phyloP scores from a whole-genome alignment of 495 filamentous ascomycete species.

The Hypomontagnella monticulosa region DNA sequence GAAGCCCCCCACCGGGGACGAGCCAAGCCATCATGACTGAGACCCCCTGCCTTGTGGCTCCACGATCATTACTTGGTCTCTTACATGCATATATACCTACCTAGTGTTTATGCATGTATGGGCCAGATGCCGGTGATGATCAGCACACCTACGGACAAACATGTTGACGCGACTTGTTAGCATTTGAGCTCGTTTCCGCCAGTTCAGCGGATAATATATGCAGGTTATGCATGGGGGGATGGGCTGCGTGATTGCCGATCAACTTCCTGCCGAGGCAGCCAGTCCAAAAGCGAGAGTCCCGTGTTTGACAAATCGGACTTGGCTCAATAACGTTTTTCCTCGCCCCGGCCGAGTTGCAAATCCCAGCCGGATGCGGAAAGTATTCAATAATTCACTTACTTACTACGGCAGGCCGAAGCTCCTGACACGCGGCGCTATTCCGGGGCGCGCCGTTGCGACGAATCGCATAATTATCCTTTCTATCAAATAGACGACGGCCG shows the following conservation, averaged over 20 bases:
- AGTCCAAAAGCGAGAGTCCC: background rate
- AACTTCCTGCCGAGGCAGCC: conserved; percentile 5
- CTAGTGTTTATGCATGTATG: too few species aligned
- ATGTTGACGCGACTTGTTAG: conserved; percentile 6
- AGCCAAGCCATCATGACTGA: too few species aligned
- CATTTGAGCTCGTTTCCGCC: background rate
- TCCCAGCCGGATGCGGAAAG: conserved; percentile 31
- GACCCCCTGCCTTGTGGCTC: background rate
- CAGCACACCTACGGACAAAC: conserved; percentile 20
- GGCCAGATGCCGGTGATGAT: conserved; percentile 28
- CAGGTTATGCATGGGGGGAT: background rate
- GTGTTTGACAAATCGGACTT: conserved; percentile 11
- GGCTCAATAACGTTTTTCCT: conserved; percentile 12
- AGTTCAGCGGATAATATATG: conserved; percentile 1
- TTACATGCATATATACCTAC: background rate
- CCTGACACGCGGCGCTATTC: conserved; percentile 27
- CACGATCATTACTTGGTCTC: background rate
- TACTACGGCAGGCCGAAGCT: conserved; percentile 14
- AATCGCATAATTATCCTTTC: background rate
- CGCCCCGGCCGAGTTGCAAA: conserved; percentile 17
- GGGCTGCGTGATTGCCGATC: conserved; percentile 30
- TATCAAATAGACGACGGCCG: background rate
- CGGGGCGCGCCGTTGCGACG: conserved; percentile 8
- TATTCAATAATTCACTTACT: conserved; percentile 16
- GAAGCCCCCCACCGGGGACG: background rate